Conservation (phyloP, 2,329 filamentous ascomycete genomes). For the Aaosphaeria arxii region DNA sequence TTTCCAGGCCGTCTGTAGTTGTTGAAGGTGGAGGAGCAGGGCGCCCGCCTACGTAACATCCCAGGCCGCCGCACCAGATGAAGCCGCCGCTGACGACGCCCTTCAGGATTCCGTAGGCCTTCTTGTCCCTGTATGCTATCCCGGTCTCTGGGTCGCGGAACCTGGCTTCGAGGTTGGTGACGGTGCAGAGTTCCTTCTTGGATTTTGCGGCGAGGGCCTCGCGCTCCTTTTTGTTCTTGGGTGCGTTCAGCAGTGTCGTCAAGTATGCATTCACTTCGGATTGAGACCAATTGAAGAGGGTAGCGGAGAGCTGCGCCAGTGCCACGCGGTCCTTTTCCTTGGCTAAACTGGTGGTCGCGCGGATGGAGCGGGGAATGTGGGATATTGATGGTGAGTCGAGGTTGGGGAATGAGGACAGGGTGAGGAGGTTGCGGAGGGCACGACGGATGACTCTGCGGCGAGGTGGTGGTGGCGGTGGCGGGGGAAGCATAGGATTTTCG, state of each 20-base stretch:
- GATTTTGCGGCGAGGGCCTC: conserved; percentile 37
- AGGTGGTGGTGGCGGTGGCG: conserved; percentile 17
- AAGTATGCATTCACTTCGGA: conserved; percentile 28
- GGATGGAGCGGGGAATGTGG: conserved; percentile 44
- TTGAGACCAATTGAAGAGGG: conserved; percentile 31
- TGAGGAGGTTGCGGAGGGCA: conserved; percentile 56
- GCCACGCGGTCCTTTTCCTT: conserved; percentile 43
- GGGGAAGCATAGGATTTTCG: conserved; percentile 17
- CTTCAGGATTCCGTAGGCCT: conserved; percentile 80
- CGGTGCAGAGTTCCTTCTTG: conserved; percentile 59
- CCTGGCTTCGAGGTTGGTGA: conserved; percentile 76
- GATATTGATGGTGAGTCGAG: conserved; percentile 42
- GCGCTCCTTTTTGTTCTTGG: conserved; percentile 43
- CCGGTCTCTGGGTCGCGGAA: conserved; percentile 85
- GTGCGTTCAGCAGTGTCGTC: conserved; percentile 41
- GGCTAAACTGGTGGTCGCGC: conserved; percentile 43
- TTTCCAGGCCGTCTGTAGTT: too few species aligned
- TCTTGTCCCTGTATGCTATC: conserved; percentile 73
- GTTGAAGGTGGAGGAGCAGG: conserved; percentile 2
- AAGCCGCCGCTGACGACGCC: conserved; percentile 70
- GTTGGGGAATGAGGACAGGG: conserved; percentile 47
- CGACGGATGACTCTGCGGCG: conserved; percentile 44
- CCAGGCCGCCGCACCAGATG: conserved; percentile 76
- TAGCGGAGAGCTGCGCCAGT: conserved; percentile 54
- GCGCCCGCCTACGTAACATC: conserved; percentile 73